phyloP scores from a whole-genome alignment of 352 stramenopile genomes.

The Phytophthora macrochlamydospora region DNA sequence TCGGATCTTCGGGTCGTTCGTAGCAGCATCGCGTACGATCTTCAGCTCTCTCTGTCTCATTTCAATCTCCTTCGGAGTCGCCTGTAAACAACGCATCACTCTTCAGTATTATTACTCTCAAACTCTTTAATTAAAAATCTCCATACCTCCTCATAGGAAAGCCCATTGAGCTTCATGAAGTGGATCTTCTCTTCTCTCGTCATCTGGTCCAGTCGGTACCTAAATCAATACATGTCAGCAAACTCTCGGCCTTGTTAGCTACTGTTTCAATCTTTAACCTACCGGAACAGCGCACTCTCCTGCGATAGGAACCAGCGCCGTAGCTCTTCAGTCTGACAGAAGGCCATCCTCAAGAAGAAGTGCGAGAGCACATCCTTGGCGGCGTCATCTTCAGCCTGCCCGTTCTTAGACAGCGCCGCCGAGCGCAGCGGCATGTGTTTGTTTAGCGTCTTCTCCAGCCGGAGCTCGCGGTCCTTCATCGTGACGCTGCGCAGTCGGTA shows the following conservation, averaged over 20 bases:
- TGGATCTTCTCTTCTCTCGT: constrained; percentile 85
- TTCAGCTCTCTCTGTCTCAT: constrained; percentile 65
- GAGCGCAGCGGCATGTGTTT: constrained; percentile 80
- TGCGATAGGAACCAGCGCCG: constrained; percentile 97
- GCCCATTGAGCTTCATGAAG: constrained; percentile 88
- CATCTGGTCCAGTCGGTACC: constrained; percentile 89
- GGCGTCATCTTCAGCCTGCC: constrained; percentile 67
- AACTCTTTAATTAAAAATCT: not conserved
- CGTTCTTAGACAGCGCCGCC: constrained; percentile 36
- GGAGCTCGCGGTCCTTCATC: constrained; percentile 70
- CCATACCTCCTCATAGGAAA: constrained; percentile 76
- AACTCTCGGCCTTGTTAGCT: constrained; percentile 1
- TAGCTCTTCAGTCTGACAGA: constrained; percentile 98
- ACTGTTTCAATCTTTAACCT: constrained; percentile 3
- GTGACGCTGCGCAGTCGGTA: constrained; percentile 78
- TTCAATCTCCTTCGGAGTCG: constrained; percentile 70
- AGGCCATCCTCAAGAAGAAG: constrained; percentile 98
- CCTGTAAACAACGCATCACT: constrained; percentile 23
- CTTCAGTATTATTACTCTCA: not conserved
- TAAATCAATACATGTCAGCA: constrained; percentile 33
- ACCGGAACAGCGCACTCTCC: constrained; percentile 95
- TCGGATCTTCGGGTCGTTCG: constrained; percentile 52
- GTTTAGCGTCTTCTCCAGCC: constrained; percentile 88
- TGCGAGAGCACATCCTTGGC: constrained; percentile 95
- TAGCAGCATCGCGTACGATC: constrained; percentile 62